phyloP scores from a whole-genome alignment of 2,329 filamentous ascomycete species.

The Ceratocystis eucalypticola region DNA sequence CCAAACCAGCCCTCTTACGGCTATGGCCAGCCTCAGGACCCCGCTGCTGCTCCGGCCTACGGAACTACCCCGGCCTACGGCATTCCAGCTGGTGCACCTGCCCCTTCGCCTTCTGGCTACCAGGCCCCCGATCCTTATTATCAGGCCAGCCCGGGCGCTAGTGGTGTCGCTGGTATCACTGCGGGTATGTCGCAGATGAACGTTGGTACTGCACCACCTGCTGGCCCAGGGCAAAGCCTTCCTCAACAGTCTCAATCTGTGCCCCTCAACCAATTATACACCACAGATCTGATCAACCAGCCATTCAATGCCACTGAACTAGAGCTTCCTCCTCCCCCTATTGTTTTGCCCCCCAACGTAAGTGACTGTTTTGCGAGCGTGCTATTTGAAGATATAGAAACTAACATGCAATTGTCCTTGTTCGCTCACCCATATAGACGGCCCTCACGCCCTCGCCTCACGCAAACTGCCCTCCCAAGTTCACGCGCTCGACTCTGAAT shows the following conservation, averaged over 20 bases:
- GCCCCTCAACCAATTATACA: constrained; percentile 71
- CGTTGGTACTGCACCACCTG: constrained; percentile 37
- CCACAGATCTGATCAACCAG: constrained; percentile 80
- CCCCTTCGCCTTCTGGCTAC: constrained; percentile 43
- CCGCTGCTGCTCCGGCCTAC: constrained; percentile 30
- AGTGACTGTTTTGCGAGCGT: constrained; percentile 28
- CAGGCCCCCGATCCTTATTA: constrained; percentile 57
- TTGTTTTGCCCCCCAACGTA: constrained; percentile 84
- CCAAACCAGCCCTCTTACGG: constrained; percentile 41
- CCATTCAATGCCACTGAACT: constrained; percentile 90
- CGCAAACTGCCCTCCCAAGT: constrained; percentile 86
- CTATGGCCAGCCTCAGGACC: constrained; percentile 40
- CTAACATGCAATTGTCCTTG: not conserved
- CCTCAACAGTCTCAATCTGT: constrained; percentile 31
- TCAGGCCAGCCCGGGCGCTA: constrained; percentile 27
- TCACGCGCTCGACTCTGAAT: constrained; percentile 88
- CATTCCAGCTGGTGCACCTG: constrained; percentile 23
- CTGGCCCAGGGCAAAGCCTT: constrained; percentile 38
- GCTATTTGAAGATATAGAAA: not conserved
- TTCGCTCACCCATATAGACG: constrained; percentile 37
- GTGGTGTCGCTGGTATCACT: constrained; percentile 57
- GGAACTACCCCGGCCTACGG: constrained; percentile 32
- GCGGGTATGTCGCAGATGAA: constrained; percentile 78
- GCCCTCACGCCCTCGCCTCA: constrained; percentile 83
- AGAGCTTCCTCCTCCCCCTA: constrained; percentile 79